A percentile compares a stretch with the other conserved stretches of the same genome.
Evolutionary conservation across 345 rosid species (phyloP).

Genomic region (Dimocarpus longan): DNA sequence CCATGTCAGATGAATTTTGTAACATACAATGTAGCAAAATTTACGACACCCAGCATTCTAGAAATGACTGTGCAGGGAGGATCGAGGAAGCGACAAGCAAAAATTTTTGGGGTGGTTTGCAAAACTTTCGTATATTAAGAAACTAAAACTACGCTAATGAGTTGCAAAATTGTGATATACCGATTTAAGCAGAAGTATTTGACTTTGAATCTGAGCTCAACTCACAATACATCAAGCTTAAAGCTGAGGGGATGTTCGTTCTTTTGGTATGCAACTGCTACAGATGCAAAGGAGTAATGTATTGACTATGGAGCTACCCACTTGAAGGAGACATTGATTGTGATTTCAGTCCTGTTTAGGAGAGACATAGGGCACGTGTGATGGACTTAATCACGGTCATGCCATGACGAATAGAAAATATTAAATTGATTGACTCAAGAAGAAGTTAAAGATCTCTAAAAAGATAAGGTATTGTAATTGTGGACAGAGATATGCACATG

Average conservation of each 20-base stretch:
- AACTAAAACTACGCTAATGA: not conserved
- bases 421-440: not conserved
- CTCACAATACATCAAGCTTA: not conserved
- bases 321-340: slow-evolving; percentile 12
- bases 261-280: not conserved
- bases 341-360: not conserved
- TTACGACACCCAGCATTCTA: not conserved
- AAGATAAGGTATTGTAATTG: not conserved
- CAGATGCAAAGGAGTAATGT: not conserved
- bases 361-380: too few relatives aligned
- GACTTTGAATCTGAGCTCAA: not conserved
- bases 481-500: not conserved
- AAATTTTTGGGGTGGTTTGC: not conserved
- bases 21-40: not conserved
- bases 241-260: too few relatives aligned
- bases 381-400: slow-evolving; percentile 3
- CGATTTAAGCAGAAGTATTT: not conserved
- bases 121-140: not conserved
- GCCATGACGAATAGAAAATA: not conserved
- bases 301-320: not conserved
- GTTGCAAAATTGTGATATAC: not conserved
- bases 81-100: not conserved
- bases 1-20: too few relatives aligned
- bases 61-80: not conserved
- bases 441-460: not conserved